These are phyloP conservation scores for Colletotrichum musicola DNA, from an alignment of 2,329 filamentous ascomycete species.

Conservation along the genomic window DNA sequence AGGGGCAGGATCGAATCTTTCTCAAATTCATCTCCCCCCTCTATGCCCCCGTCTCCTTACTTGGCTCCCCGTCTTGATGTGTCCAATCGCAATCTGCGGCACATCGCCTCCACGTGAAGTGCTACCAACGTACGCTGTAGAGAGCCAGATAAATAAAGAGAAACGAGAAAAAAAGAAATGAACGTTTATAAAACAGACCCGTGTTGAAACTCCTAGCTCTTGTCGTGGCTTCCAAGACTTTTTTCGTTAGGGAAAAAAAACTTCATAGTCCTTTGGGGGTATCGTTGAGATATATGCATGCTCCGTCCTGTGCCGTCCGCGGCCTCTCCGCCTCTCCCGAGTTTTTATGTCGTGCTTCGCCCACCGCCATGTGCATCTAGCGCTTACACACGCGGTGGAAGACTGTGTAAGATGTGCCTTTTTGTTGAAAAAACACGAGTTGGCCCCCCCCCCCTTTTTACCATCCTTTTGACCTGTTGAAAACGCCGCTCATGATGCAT, in stretches of 20 bases:
- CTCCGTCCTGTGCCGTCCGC: constrained; percentile 36
- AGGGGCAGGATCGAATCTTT: not conserved
- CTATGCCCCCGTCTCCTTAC: not conserved
- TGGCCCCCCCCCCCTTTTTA: constrained; percentile 36
- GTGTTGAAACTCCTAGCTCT: constrained; percentile 38
- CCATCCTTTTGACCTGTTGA: constrained; percentile 39
- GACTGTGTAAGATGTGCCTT: constrained; percentile 40
- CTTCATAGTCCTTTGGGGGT: constrained; percentile 47
- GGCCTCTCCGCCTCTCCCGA: constrained; percentile 41
- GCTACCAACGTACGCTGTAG: not conserved
- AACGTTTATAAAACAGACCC: constrained; percentile 28
- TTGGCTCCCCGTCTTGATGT: not conserved
- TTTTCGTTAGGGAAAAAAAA: constrained; percentile 34
- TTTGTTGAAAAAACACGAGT: constrained; percentile 46
- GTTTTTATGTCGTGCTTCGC: constrained; percentile 37
- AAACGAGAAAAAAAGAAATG: constrained; percentile 12
- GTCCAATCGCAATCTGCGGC: constrained; percentile 5
- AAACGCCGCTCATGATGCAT: constrained; percentile 41
- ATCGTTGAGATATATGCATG: constrained; percentile 57
- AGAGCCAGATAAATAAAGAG: not conserved
- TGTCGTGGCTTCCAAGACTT: constrained; percentile 27
- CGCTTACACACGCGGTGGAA: constrained; percentile 23
- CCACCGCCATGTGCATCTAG: constrained; percentile 8
- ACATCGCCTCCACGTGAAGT: constrained; percentile 8
- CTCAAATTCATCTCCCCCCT: not conserved